Percentiles rank a stretch among this genome's conserved stretches.
phyloP scores from a whole-genome alignment of 2,329 filamentous ascomycete genomes.

The Pseudogymnoascus sp. region DNA sequence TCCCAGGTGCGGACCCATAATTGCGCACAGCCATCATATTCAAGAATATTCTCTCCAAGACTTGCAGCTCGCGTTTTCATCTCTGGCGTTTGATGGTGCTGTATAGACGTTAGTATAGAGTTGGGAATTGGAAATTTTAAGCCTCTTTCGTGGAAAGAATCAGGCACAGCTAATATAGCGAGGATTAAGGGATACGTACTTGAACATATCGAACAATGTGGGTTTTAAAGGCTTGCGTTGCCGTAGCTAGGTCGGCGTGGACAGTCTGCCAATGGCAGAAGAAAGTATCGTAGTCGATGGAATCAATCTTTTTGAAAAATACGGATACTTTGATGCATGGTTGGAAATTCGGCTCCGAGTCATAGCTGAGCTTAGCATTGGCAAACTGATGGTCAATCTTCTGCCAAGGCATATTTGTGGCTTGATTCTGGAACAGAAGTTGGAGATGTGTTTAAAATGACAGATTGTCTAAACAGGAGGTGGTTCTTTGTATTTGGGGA shows the following conservation, averaged over 20 bases:
- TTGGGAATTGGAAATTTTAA: neutral
- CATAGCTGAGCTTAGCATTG: conserved; percentile 9
- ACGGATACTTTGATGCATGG: conserved; percentile 13
- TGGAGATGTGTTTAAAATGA: neutral
- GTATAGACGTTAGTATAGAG: neutral
- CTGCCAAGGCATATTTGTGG: conserved; percentile 8
- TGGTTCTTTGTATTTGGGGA: neutral
- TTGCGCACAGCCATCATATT: conserved; percentile 13
- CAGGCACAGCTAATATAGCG: neutral
- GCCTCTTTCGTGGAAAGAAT: neutral
- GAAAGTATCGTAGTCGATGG: conserved; percentile 9
- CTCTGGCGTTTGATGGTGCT: conserved; percentile 5
- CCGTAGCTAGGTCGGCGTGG: conserved; percentile 10
- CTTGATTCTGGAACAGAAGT: neutral
- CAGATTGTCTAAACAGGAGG: neutral
- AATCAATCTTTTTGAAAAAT: conserved; percentile 12
- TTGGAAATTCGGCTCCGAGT: conserved; percentile 9
- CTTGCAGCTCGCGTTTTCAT: neutral
- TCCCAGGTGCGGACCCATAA: conserved; percentile 11
- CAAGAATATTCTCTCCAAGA: conserved; percentile 8
- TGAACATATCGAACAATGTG: conserved; percentile 12
- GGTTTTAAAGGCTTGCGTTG: conserved; percentile 7
- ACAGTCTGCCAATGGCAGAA: conserved; percentile 13
- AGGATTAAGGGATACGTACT: conserved; percentile 2
- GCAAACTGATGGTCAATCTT: conserved; percentile 10